These are phyloP conservation scores for Beauveria caledonica DNA, from an alignment of 2,329 filamentous ascomycete species.

Conservation along the genomic window DNA sequence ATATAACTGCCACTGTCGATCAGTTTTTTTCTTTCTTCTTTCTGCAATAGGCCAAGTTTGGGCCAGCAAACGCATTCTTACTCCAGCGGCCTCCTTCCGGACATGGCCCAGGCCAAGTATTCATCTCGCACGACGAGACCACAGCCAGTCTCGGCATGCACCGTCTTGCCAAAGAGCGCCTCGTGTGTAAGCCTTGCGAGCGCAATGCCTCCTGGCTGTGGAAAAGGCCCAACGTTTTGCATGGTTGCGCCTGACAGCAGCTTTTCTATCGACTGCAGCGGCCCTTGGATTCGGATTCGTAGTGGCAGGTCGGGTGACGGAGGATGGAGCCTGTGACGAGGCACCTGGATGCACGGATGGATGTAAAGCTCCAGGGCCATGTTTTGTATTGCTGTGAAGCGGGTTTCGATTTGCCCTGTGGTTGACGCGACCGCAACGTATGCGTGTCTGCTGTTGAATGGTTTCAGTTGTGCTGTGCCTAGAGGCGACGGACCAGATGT, in stretches of 20 bases:
- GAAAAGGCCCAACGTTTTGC: background rate
- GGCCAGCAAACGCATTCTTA: background rate
- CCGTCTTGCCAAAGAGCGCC: background rate
- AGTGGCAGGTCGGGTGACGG: background rate
- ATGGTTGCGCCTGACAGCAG: background rate
- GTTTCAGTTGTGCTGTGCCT: too few relatives aligned
- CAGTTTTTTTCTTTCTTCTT: too few relatives aligned
- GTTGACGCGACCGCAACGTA: too few relatives aligned
- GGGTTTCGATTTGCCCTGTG: too few relatives aligned
- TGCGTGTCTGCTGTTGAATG: too few relatives aligned
- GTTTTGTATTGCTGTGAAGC: too few relatives aligned
- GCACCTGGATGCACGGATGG: background rate
- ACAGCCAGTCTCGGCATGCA: background rate
- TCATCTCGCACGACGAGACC: background rate
- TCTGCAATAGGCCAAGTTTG: background rate
- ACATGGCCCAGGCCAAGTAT: background rate
- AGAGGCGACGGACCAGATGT: too few relatives aligned
- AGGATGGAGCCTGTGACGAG: background rate
- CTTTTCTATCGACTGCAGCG: background rate
- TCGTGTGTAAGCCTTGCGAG: background rate
- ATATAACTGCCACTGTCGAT: background rate
- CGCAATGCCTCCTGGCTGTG: background rate
- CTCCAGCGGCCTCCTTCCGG: background rate
- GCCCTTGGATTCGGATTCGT: background rate
- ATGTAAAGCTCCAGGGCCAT: background rate